Evolutionary conservation across 73 alveolate species (phyloP).

Genomic region (Paramecium caudatum): DNA sequence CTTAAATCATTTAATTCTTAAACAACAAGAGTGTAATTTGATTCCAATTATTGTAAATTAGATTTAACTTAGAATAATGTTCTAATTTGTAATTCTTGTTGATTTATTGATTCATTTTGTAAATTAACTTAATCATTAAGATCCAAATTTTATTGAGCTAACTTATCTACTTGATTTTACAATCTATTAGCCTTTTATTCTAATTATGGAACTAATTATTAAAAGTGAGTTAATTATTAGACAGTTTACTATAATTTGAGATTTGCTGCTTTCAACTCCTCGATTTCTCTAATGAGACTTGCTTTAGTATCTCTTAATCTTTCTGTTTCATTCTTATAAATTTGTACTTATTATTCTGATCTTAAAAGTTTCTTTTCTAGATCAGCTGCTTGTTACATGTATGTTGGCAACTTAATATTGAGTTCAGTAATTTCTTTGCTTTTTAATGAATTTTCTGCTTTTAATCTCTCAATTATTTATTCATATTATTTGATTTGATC

Average conservation of each 20-base stretch:
- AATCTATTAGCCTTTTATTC: conserved; percentile 26
- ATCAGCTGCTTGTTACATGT: conserved; percentile 8
- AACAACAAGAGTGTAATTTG: conserved; percentile 19
- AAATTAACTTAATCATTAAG: neutral
- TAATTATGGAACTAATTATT: conserved; percentile 42
- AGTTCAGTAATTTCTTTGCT: conserved; percentile 64
- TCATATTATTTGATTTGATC: conserved; percentile 40
- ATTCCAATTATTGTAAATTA: conserved; percentile 49
- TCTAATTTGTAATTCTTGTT: conserved; percentile 40
- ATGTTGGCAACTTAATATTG: neutral
- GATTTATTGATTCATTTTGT: neutral
- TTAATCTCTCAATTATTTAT: neutral
- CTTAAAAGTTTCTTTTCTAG: conserved; percentile 12
- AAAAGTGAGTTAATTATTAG: neutral
- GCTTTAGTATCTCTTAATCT: neutral
- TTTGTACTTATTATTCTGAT: neutral
- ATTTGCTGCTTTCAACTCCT: neutral
- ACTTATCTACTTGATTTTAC: conserved; percentile 23
- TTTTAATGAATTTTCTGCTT: conserved; percentile 26
- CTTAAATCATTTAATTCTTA: conserved; percentile 42
- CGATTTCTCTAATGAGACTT: neutral
- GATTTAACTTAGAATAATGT: conserved; percentile 10
- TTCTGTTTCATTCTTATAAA: conserved; percentile 40
- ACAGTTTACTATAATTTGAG: neutral
- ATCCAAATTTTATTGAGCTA: neutral